Evolutionary conservation across 1,284 basidiomycete genomes (phyloP), one percentile per base, ranked within the genome.

Genomic region (Rhodotorula mucilaginosa): DNA sequence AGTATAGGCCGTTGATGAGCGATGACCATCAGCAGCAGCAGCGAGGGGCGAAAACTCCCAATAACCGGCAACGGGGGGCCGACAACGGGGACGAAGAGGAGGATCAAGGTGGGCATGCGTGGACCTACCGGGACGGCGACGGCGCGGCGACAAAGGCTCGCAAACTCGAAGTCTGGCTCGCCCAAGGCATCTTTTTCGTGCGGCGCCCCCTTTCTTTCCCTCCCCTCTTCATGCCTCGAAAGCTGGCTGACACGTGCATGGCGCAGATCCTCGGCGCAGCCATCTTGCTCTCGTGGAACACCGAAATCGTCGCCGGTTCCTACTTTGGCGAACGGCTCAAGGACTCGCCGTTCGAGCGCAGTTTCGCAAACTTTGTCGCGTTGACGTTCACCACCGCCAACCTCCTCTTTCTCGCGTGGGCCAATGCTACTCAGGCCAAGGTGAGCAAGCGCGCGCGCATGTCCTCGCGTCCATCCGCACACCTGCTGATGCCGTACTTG

Each of bases 321-420:
- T 79, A 78, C 73, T 78, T 77, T 59, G 60, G 49, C 6, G 71
- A 73, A 15, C 70, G 74, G 10, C 67, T 77, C 8, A 57, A 60
- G 31, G 71, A 65, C 13, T 75, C 72, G 21, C 58, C 69, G 0
- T 75, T 73, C 66, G 65, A 75, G 61, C 52, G 61, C 29, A 70
- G 72, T 31, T 76, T 71, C 56, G 65, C 71, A 3, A 62, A 46
- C 49, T 78, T 74, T 70, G 65, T 78, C 29, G 68, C 78, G 26
- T 54, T 79, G 23, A 73, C 75, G 15, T 79, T 76, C 67, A 79
- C 74, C 18, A 64, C 70, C 1, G 70, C 67, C 63, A 79, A 78
- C 64, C 52, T 78, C 26, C 16, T 74, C 29, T 77, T 78, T 64
- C 71, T 79, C 16, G 71, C 71, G 0, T 63, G 61, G 15, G 73